Evolutionary conservation across 306 rosid species (phyloP), one percentile per base, ranked within the genome.

Genomic region (Dicorynia guianensis): DNA sequence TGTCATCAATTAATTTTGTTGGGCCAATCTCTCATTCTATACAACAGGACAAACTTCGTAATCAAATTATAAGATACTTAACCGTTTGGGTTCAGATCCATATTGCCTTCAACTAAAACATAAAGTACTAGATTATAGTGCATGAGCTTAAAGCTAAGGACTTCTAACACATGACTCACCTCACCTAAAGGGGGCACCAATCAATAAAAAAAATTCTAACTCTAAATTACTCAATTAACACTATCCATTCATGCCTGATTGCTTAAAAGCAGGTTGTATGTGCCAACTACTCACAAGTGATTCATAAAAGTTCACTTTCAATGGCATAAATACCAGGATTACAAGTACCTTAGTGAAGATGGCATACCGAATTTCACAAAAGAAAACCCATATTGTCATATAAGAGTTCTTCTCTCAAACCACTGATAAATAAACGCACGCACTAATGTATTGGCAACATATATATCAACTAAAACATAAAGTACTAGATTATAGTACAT

Each of bases 1-100:
- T 54, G 58, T 20, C 52, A 73, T n/a, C 36, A 17, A 10, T 34
- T 61, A 55, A 59, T 74, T 47, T 65, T 57, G 42, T 47, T 18
- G 52, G 15, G 54, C 43, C 34, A 74, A 35, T 15, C 14, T 30
- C 34, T 52, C n/a, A 58, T 70, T 67, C 57, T 54, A 62, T 18
- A 13, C 8, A 76, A 33, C n/a, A 64, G 53, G 39, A 63, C 9
- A 46, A 69, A 69, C 14, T n/a, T 8, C 47, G 36, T 20, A n/a
- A 14, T 25, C 0, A 49, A 55, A 15, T 25, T 18, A 14, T 36
- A 39, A 15, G 19, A 52, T 46, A 49, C 35, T 20, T 14, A 12
- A 54, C 25, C 19, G 11, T 60, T 42, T 36, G 67, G 13, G 53
- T 62, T 18, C 35, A 65, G 34, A 36, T 73, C 18, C 20, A n/a